These are phyloP conservation scores for Cicer bijugum DNA, from an alignment of 306 rosid genomes.

Conservation along the genomic window DNA sequence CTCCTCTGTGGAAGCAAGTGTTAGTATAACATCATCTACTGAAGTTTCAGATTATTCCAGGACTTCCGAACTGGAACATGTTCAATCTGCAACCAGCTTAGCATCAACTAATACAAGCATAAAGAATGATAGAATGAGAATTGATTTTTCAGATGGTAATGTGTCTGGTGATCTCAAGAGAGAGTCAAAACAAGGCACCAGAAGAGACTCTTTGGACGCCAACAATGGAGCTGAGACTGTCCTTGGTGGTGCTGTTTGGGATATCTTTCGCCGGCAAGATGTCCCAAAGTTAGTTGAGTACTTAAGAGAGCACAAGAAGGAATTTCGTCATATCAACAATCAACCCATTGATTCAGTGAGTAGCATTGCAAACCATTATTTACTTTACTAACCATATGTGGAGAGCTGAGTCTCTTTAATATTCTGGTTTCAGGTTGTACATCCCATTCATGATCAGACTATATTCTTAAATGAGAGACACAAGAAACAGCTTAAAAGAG, in stretches of 20 bases:
- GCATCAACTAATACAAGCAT: conserved; percentile 23
- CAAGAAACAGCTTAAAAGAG: conserved; percentile 65
- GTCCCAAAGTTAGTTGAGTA: conserved; percentile 64
- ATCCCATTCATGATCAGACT: conserved; percentile 80
- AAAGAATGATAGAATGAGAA: conserved; percentile 33
- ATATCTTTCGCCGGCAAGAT: conserved; percentile 74
- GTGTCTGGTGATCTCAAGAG: conserved; percentile 44
- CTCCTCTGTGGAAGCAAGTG: conserved; percentile 21
- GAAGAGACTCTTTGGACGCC: conserved; percentile 46
- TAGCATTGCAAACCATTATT: conserved; percentile 39
- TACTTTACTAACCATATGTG: conserved; percentile 2
- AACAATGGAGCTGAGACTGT: conserved; percentile 40
- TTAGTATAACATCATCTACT: conserved; percentile 33
- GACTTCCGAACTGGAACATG: conserved; percentile 34
- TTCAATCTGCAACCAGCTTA: conserved; percentile 42
- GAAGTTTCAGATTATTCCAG: conserved; percentile 37
- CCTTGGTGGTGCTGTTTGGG: conserved; percentile 78
- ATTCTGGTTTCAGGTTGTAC: conserved; percentile 61
- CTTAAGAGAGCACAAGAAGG: conserved; percentile 62
- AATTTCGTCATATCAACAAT: conserved; percentile 61
- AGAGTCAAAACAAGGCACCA: conserved; percentile 38
- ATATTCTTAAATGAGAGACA: conserved; percentile 64
- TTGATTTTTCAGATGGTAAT: conserved; percentile 34
- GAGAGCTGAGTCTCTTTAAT: conserved; percentile 33
- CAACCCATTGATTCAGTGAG: conserved; percentile 64